phyloP scores from a whole-genome alignment of 176 grass and related monocot species.

The Alloteropsis semialata region DNA sequence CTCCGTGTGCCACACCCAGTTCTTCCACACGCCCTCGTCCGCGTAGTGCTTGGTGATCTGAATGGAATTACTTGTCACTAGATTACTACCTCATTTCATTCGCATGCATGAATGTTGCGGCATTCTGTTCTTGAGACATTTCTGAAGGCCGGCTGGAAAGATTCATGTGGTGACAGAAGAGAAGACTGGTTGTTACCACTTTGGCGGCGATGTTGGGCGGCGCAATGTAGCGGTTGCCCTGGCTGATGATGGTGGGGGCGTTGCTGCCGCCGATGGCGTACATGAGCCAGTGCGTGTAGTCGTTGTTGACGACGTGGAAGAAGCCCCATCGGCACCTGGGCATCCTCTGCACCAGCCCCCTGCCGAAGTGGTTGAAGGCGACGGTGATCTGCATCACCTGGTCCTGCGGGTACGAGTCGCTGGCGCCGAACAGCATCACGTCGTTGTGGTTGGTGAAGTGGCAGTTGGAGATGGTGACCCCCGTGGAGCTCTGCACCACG shows the following conservation, averaged over 20 bases:
- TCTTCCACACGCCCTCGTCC: constrained; percentile 42
- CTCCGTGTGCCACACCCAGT: constrained; percentile 70
- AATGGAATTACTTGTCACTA: no score
- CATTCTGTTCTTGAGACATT: no score
- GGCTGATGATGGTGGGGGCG: constrained; percentile 68
- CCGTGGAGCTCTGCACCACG: constrained; percentile 54
- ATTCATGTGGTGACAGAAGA: no score
- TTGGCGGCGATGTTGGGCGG: constrained; percentile 50
- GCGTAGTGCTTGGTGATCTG: constrained; percentile 80
- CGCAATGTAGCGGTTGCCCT: constrained; percentile 69
- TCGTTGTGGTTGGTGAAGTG: constrained; percentile 82
- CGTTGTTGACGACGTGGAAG: constrained; percentile 72
- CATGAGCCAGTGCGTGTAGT: constrained; percentile 84
- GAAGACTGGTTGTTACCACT: constrained; percentile 11
- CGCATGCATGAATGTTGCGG: no score
- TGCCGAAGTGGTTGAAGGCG: constrained; percentile 84
- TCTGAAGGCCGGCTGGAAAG: no score
- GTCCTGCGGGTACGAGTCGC: constrained; percentile 39
- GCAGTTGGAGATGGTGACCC: constrained; percentile 71
- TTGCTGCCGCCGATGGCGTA: constrained; percentile 65
- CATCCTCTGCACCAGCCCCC: constrained; percentile 86
- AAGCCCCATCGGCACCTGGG: constrained; percentile 67
- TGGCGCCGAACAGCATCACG: constrained; percentile 80
- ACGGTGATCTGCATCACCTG: constrained; percentile 71
- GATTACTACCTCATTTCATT: no score